Evolutionary conservation across 2,329 filamentous ascomycete genomes (phyloP).

Genomic region (Trichoderma oligosporum): DNA sequence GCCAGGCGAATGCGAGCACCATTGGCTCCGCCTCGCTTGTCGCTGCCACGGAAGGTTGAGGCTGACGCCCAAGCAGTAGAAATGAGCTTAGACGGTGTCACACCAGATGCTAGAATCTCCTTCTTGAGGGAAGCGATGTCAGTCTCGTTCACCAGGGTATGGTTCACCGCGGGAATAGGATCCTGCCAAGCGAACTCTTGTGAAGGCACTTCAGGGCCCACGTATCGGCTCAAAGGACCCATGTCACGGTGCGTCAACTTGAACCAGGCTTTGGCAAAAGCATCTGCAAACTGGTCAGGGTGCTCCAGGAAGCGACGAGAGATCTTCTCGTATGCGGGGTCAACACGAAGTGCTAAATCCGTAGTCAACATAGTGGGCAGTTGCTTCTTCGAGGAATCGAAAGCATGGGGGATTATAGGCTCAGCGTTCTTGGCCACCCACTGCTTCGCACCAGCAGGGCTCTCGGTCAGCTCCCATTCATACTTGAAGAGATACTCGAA

Average conservation of each 20-base stretch:
- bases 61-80: conserved; percentile 66
- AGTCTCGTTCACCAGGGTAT: conserved; percentile 56
- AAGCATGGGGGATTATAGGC: conserved; percentile 66
- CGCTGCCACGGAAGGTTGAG: conserved; percentile 67
- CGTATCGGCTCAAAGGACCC: conserved; percentile 65
- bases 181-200: conserved; percentile 74
- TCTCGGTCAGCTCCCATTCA: conserved; percentile 74
- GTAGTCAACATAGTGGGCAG: conserved; percentile 73
- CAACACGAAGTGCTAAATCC: conserved; percentile 68
- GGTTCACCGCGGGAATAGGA: conserved; percentile 58
- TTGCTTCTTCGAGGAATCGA: conserved; percentile 67
- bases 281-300: conserved; percentile 64
- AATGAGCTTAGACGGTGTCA: conserved; percentile 60
- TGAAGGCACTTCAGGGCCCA: conserved; percentile 69
- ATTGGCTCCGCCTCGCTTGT: conserved; percentile 81
- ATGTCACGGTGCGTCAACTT: conserved; percentile 80
- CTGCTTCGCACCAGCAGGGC: conserved; percentile 71
- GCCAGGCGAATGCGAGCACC: conserved; percentile 71
- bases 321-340: conserved; percentile 73
- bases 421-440: conserved; percentile 70
- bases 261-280: conserved; percentile 74
- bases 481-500: conserved; percentile 74
- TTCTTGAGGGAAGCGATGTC: conserved; percentile 66
- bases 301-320: conserved; percentile 65
- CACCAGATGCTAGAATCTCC: conserved; percentile 59